phyloP scores from a whole-genome alignment of 352 stramenopile genomes.

The Phytophthora quininea region DNA sequence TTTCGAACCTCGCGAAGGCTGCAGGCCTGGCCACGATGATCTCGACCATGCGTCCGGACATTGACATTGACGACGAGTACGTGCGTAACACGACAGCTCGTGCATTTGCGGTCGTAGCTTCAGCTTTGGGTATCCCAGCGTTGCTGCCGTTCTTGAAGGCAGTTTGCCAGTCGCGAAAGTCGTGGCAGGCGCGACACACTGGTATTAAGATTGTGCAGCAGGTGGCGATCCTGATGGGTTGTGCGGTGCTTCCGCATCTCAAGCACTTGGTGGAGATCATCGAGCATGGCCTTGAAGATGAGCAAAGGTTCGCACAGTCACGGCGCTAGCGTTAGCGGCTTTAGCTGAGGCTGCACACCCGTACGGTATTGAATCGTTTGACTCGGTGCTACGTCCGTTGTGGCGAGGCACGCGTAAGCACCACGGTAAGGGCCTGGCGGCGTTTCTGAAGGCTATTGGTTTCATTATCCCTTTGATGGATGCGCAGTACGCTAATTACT shows the following conservation, averaged over 20 bases:
- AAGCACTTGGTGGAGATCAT: conserved; percentile 99
- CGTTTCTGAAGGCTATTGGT: conserved; percentile 99
- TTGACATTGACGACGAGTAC: conserved; percentile 99
- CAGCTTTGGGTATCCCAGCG: conserved; percentile 96
- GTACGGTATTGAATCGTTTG: conserved; percentile 99
- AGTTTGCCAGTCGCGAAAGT: conserved; percentile 98
- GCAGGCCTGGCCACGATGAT: conserved; percentile 99
- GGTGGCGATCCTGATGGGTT: conserved; percentile 99
- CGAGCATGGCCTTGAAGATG: conserved; percentile 96
- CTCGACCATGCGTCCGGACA: conserved; percentile 98
- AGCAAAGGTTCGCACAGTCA: conserved; percentile 99
- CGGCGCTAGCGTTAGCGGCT: conserved; percentile 96
- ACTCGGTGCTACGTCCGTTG: conserved; percentile 96
- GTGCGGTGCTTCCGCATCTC: conserved; percentile 97
- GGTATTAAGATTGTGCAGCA: conserved; percentile 99
- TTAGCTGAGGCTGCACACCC: conserved; percentile 98
- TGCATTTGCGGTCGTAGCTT: conserved; percentile 99
- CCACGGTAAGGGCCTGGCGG: conserved; percentile 97
- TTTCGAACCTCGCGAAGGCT: conserved; percentile 99
- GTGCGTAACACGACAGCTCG: conserved; percentile 98
- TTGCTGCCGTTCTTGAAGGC: conserved; percentile 99
- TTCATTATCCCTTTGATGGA: conserved; percentile 99
- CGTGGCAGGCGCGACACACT: conserved; percentile 98
- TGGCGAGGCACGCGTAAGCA: conserved; percentile 98
- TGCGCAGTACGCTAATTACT: conserved; percentile 99